phyloP scores from a whole-genome alignment of 1,139 yeast species.

The Tardiomyces depauwii region DNA sequence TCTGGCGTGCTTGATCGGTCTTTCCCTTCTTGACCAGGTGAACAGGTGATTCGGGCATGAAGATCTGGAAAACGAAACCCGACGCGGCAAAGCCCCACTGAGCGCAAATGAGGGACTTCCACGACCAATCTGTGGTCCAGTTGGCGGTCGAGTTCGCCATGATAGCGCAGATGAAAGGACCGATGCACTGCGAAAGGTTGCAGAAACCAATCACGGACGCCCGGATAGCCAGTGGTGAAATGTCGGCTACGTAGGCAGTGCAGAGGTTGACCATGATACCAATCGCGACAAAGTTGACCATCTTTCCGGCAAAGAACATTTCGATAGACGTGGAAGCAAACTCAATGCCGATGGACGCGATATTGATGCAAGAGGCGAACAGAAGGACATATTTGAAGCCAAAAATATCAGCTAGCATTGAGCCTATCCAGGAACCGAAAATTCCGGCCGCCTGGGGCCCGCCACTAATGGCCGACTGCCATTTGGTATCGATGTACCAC shows the following conservation, averaged over 20 bases:
- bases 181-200: conserved; percentile 22
- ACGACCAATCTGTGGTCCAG: conserved; percentile 19
- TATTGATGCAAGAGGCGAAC: conserved; percentile 7
- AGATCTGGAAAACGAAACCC: neutral
- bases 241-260: conserved; percentile 22
- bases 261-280: conserved; percentile 17
- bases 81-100: neutral
- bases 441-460: conserved; percentile 19
- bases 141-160: conserved; percentile 13
- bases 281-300: conserved; percentile 18
- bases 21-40: conserved; percentile 8
- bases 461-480: conserved; percentile 27
- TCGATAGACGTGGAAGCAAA: conserved; percentile 19
- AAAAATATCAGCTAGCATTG: conserved; percentile 11
- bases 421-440: conserved; percentile 11
- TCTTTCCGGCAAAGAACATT: conserved; percentile 22
- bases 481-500: conserved; percentile 18
- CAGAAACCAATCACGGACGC: conserved; percentile 20
- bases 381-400: conserved; percentile 15
- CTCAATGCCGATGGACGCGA: conserved; percentile 20
- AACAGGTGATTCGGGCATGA: neutral
- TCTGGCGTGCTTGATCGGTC: conserved; percentile 29
- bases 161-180: conserved; percentile 21
- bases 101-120: neutral
- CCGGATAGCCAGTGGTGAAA: conserved; percentile 24